These are phyloP conservation scores for Didymella keratinophila DNA, from an alignment of 2,329 filamentous ascomycete genomes.

Conservation along the genomic window DNA sequence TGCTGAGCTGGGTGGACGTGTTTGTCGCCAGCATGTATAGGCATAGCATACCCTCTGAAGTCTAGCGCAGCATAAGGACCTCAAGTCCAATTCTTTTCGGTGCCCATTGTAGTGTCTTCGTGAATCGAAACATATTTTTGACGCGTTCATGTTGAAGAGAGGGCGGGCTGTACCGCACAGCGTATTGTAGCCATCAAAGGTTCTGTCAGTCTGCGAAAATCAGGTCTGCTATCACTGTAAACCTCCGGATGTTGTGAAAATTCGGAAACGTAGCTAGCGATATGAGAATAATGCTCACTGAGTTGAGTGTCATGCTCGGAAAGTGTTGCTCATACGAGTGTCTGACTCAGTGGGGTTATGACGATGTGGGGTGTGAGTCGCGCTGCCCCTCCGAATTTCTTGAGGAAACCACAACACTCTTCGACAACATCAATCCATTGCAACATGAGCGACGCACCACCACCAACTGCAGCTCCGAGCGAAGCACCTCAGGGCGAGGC, in stretches of 20 bases:
- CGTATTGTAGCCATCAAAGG: too few relatives aligned
- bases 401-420: slow-evolving; percentile 11
- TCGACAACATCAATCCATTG: slow-evolving; percentile 11
- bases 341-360: slow-evolving; percentile 22
- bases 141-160: background rate
- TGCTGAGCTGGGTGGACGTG: slow-evolving; percentile 5
- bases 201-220: too few relatives aligned
- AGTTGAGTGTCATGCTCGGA: background rate
- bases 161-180: too few relatives aligned
- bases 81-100: slow-evolving; percentile 13
- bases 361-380: slow-evolving; percentile 30
- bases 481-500: slow-evolving; percentile 33
- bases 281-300: too few relatives aligned
- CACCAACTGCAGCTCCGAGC: slow-evolving; percentile 33
- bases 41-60: slow-evolving; percentile 19
- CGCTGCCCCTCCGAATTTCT: slow-evolving; percentile 23
- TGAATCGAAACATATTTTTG: slow-evolving; percentile 16
- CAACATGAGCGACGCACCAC: slow-evolving; percentile 45
- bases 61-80: slow-evolving; percentile 13
- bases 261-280: too few relatives aligned
- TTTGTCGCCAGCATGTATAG: slow-evolving; percentile 12
- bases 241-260: accelerated
- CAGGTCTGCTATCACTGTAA: too few relatives aligned
- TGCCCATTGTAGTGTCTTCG: slow-evolving; percentile 21
- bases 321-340: background rate